Evolutionary conservation across 2,329 filamentous ascomycete species (phyloP).

Genomic region (Colletotrichum limetticola): DNA sequence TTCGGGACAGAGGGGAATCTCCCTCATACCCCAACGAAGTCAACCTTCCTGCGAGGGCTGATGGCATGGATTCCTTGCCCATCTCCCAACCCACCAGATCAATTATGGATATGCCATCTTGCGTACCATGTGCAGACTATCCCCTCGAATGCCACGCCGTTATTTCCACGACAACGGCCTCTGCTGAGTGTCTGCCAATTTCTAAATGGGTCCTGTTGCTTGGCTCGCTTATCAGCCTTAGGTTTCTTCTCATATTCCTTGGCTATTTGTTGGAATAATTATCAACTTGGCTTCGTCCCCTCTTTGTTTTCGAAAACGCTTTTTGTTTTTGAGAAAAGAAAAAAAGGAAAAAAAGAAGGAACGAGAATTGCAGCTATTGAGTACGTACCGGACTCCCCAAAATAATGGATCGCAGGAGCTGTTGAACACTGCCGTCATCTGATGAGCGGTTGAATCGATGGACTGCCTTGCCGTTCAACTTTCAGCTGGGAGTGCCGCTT

Average conservation of each 20-base stretch:
- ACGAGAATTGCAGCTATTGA: no score
- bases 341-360: no score
- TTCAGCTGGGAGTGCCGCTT: neutral
- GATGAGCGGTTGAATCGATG: neutral
- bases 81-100: neutral
- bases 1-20: neutral
- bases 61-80: conserved; percentile 21
- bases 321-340: no score
- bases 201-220: neutral
- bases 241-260: neutral
- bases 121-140: no score
- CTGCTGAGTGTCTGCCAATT: conserved; percentile 11
- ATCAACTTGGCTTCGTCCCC: neutral
- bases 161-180: neutral
- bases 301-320: neutral
- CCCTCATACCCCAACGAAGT: neutral
- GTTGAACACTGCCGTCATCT: neutral
- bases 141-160: neutral
- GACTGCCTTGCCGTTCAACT: neutral
- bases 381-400: neutral
- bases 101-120: neutral
- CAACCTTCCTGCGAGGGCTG: neutral
- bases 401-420: neutral
- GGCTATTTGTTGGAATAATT: no score
- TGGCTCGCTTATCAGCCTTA: neutral